Evolutionary conservation across 129 eudicot genomes (phyloP).

Genomic region (Arctium lappa): DNA sequence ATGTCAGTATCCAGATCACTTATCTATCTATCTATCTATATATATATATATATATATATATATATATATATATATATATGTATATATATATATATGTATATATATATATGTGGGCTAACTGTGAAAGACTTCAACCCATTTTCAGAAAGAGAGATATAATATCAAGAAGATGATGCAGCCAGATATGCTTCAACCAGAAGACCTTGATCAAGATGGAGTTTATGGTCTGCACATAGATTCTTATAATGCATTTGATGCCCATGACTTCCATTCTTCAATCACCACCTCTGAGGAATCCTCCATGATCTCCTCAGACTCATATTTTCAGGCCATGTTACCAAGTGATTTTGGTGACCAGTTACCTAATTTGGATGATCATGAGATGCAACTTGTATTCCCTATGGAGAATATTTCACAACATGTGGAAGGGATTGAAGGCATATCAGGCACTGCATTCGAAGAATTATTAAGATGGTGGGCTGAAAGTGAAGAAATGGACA

Average conservation of each 20-base stretch:
- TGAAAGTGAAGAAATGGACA: conserved; percentile 27
- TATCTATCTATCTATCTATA: neutral
- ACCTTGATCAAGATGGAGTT: conserved; percentile 24
- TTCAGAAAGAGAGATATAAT: conserved; percentile 7
- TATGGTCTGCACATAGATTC: conserved; percentile 15
- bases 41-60: too few species aligned
- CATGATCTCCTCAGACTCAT: conserved; percentile 35
- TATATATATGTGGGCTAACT: conserved; percentile 1
- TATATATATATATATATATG: neutral
- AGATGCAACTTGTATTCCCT: conserved; percentile 15
- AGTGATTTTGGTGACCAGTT: conserved; percentile 10
- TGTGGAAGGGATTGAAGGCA: conserved; percentile 23
- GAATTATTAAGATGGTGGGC: conserved; percentile 38
- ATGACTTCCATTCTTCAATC: conserved; percentile 36
- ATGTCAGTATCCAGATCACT: neutral
- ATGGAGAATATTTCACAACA: conserved; percentile 18
- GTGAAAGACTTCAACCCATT: neutral
- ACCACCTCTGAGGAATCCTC: conserved; percentile 38
- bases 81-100: too few species aligned
- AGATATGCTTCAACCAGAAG: conserved; percentile 26
- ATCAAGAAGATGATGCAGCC: conserved; percentile 36
- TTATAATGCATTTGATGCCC: neutral
- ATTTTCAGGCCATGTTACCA: conserved; percentile 15
- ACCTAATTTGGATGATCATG: conserved; percentile 9
- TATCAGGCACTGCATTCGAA: conserved; percentile 18